A percentile compares a stretch with the other conserved stretches of the same genome.
phyloP scores from a whole-genome alignment of 441 rosid genomes.

The Gossypium davidsonii region DNA sequence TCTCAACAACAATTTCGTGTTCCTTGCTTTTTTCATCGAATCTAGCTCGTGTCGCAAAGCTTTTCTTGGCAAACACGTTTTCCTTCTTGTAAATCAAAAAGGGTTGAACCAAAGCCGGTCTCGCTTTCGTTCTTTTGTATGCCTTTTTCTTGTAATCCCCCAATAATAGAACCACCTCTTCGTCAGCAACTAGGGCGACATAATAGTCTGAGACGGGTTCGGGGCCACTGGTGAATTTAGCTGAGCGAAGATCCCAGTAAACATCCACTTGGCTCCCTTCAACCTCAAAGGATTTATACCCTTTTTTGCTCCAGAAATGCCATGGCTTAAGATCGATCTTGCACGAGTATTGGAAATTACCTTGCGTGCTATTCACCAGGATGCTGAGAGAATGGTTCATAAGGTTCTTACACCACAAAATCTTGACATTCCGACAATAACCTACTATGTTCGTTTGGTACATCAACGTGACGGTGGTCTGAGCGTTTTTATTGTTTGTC shows the following conservation, averaged over 20 bases:
- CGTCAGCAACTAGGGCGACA: slow-evolving; percentile 54
- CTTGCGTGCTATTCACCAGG: slow-evolving; percentile 38
- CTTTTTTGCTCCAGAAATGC: slow-evolving; percentile 75
- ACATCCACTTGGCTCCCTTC: slow-evolving; percentile 48
- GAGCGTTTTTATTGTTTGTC: slow-evolving; percentile 32
- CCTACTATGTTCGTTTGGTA: slow-evolving; percentile 39
- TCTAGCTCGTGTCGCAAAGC: slow-evolving; percentile 46
- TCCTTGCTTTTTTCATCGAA: slow-evolving; percentile 48
- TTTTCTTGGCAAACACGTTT: slow-evolving; percentile 52
- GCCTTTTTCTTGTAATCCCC: slow-evolving; percentile 67
- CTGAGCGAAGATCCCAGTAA: slow-evolving; percentile 67
- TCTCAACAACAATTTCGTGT: slow-evolving; percentile 56
- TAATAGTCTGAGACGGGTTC: slow-evolving; percentile 54
- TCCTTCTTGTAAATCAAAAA: slow-evolving; percentile 51
- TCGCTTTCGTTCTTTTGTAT: slow-evolving; percentile 56
- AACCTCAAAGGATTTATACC: slow-evolving; percentile 47
- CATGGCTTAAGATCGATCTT: slow-evolving; percentile 71
- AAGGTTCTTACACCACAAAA: not conserved
- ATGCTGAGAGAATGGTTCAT: slow-evolving; percentile 48
- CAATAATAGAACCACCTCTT: slow-evolving; percentile 53
- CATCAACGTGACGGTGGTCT: slow-evolving; percentile 42
- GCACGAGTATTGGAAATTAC: slow-evolving; percentile 41
- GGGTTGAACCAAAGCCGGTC: slow-evolving; percentile 51
- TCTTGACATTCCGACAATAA: not conserved
- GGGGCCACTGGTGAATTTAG: slow-evolving; percentile 49